A percentile compares a stretch with the other conserved stretches of the same genome.
Conservation (phyloP, 179 eudicot genomes). For the Vitellaria paradoxa region DNA sequence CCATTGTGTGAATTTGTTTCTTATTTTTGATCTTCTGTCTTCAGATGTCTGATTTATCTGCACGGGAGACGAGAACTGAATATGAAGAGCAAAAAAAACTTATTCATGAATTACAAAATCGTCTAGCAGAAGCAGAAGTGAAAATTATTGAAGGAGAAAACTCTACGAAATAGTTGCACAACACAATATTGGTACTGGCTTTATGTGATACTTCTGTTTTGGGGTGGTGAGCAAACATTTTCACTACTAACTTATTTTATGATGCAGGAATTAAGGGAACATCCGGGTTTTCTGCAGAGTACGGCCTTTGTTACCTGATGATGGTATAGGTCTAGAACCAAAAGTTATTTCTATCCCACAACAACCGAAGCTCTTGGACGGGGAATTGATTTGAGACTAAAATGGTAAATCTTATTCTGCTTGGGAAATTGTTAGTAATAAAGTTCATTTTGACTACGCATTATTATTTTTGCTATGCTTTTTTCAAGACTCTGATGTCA, state of each 20-base stretch:
- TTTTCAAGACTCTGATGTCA: constrained; percentile 4
- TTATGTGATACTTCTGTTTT: background rate
- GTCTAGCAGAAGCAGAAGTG: constrained; percentile 74
- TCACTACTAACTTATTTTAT: background rate
- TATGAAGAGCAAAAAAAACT: constrained; percentile 65
- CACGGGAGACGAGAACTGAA: constrained; percentile 58
- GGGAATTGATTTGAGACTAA: constrained; percentile 78
- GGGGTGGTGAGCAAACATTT: background rate
- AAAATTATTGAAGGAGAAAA: constrained; percentile 88
- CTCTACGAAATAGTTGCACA: constrained; percentile 88
- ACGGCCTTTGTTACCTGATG: constrained; percentile 75
- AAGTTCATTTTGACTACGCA: background rate
- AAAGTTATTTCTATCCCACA: constrained; percentile 72
- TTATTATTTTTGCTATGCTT: background rate
- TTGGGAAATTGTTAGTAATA: background rate
- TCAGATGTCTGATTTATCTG: constrained; percentile 75
- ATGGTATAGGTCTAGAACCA: constrained; percentile 46
- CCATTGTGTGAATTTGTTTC: background rate
- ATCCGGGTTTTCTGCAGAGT: constrained; percentile 96
- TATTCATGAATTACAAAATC: constrained; percentile 62
- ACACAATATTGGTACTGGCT: constrained; percentile 77
- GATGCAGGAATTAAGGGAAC: constrained; percentile 86
- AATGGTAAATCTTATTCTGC: constrained; percentile 47
- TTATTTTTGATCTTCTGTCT: constrained; percentile 5
- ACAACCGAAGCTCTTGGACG: constrained; percentile 69